A percentile compares a stretch with the other conserved stretches of the same genome.
Conservation (phyloP, 73 alveolate species). For the Diophrys sp. region DNA sequence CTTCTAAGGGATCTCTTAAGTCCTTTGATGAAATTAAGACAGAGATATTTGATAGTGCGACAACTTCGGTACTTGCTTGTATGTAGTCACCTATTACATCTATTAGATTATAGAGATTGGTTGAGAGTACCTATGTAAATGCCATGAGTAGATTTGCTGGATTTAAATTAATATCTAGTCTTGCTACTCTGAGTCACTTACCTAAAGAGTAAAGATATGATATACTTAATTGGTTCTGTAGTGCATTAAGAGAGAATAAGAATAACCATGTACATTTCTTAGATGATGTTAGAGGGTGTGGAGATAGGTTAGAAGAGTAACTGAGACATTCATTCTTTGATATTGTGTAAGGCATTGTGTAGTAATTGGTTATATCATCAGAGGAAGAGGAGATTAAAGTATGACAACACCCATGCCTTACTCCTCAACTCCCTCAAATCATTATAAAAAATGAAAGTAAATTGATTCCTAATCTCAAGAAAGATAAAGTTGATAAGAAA, state of each 20-base stretch:
- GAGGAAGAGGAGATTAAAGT: slow-evolving; percentile 28
- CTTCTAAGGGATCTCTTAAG: slow-evolving; percentile 46
- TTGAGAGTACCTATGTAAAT: slow-evolving; percentile 45
- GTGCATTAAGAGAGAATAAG: slow-evolving; percentile 40
- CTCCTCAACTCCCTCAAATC: no score
- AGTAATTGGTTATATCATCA: slow-evolving; percentile 23
- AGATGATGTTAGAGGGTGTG: slow-evolving; percentile 53
- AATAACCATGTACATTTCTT: slow-evolving; percentile 40
- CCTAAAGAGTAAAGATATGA: slow-evolving; percentile 26
- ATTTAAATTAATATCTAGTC: slow-evolving; percentile 31
- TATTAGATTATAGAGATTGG: slow-evolving; percentile 37
- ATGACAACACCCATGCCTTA: no score
- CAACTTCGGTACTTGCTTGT: slow-evolving; percentile 47
- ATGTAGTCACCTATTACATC: slow-evolving; percentile 38
- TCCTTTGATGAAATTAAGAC: slow-evolving; percentile 31
- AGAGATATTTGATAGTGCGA: slow-evolving; percentile 40
- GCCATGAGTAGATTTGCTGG: slow-evolving; percentile 55
- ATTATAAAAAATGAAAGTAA: no score
- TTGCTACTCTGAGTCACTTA: slow-evolving; percentile 13
- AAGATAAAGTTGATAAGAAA: no score
- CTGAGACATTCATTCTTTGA: slow-evolving; percentile 36
- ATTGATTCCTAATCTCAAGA: no score
- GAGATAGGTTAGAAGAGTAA: slow-evolving; percentile 37
- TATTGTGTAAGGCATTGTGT: slow-evolving; percentile 29
- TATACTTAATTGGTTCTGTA: slow-evolving; percentile 47